Conservation (phyloP, 176 grass and related monocot genomes). For the Hsuehochloa calcarea region DNA sequence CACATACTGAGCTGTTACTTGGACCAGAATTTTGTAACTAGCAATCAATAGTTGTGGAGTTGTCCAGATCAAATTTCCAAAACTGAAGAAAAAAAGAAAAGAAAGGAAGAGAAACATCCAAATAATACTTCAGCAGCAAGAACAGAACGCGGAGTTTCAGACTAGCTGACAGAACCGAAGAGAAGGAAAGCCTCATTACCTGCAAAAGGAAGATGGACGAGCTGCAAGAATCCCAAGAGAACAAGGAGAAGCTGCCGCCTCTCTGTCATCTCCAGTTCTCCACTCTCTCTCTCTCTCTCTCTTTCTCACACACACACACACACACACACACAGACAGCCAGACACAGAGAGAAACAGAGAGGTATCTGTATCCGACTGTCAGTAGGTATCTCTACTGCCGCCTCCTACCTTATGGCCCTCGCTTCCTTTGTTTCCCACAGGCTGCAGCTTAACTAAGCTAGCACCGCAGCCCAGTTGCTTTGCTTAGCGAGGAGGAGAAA, state of each 20-base stretch:
- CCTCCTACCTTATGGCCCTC: constrained; percentile 12
- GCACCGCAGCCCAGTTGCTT: constrained; percentile 11
- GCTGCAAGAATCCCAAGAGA: constrained; percentile 14
- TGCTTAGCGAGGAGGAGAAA: constrained; percentile 56
- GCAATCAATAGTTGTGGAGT: neutral
- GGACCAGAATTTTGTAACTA: neutral
- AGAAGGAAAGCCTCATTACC: neutral
- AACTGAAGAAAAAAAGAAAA: neutral
- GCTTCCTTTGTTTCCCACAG: constrained; percentile 3
- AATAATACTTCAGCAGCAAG: neutral
- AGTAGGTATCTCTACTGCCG: neutral
- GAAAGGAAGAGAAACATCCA: neutral
- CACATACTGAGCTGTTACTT: neutral
- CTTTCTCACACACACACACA: neutral
- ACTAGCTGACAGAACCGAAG: neutral
- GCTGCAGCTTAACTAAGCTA: neutral
- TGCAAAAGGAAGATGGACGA: constrained; percentile 16
- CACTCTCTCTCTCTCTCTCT: no score
- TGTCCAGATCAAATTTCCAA: neutral
- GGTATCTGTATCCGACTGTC: neutral
- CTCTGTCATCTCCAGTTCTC: neutral
- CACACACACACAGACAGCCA: no score
- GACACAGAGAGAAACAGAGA: neutral
- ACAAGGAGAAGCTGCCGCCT: neutral
- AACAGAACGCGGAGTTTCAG: neutral